Conservation (phyloP, 2,329 filamentous ascomycete genomes). For the Apiospora sp. region DNA sequence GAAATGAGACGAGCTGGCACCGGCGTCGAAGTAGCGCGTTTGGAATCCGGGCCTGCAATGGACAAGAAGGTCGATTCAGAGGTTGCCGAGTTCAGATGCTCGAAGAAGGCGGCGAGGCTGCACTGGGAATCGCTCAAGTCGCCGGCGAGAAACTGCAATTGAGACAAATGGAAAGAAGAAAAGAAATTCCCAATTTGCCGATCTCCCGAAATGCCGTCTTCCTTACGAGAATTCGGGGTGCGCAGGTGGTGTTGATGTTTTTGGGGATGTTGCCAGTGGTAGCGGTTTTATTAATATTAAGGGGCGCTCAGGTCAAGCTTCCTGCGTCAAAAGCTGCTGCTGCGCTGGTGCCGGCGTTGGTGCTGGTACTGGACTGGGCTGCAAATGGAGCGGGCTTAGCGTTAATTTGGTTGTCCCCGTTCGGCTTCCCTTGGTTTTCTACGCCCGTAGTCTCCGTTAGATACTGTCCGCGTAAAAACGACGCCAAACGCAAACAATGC, state of each 20-base stretch:
- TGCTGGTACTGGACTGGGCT: conserved; percentile 8
- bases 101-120: neutral
- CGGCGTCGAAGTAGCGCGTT: conserved; percentile 21
- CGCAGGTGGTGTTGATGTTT: conserved; percentile 19
- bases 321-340: neutral
- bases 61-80: neutral
- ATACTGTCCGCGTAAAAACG: neutral
- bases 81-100: neutral
- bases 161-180: neutral
- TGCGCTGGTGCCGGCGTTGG: conserved; percentile 14
- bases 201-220: conserved; percentile 4
- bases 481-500: neutral
- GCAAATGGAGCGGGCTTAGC: conserved; percentile 5
- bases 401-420: neutral
- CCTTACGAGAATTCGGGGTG: neutral
- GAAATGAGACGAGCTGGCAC: conserved; percentile 19
- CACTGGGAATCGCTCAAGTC: neutral
- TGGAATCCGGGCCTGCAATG: neutral
- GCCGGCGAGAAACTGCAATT: conserved; percentile 1
- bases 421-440: conserved; percentile 15
- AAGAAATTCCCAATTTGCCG: neutral
- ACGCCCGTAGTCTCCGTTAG: neutral
- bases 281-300: conserved; percentile 21
- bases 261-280: neutral
- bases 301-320: conserved; percentile 11